A percentile compares a stretch with the other conserved stretches of the same genome.
phyloP scores from a whole-genome alignment of 345 rosid species.

The Boechera retrofracta region DNA sequence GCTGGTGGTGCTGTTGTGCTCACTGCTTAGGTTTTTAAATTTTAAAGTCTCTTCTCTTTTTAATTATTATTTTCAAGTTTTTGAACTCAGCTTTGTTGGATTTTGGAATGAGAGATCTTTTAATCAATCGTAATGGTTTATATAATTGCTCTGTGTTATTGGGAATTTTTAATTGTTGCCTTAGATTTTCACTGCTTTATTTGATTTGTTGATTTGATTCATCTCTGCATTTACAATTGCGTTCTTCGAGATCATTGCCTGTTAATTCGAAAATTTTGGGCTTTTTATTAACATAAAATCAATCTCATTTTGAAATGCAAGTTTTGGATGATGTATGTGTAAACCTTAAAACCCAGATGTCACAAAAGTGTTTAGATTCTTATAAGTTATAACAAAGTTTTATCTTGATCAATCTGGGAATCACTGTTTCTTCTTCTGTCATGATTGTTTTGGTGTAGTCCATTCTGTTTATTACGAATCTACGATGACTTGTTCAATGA shows the following conservation, averaged over 20 bases:
- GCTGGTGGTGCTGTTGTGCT: slow-evolving; percentile 68
- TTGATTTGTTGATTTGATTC: not conserved
- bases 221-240: not conserved
- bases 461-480: not conserved
- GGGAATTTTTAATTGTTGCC: not conserved
- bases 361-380: not conserved
- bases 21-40: slow-evolving; percentile 39
- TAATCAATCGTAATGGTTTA: slow-evolving; percentile 20
- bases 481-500: not conserved
- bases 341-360: not conserved
- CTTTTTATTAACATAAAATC: too few species aligned
- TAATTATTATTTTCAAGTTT: not conserved
- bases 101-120: slow-evolving; percentile 31
- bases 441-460: too few species aligned
- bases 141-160: not conserved
- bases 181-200: not conserved
- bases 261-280: too few species aligned
- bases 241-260: not conserved
- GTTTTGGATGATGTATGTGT: not conserved
- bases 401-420: not conserved
- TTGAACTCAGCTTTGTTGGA: slow-evolving; percentile 30
- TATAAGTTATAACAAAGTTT: not conserved
- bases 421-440: not conserved
- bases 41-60: not conserved
- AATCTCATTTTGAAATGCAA: too few species aligned